Evolutionary conservation across 2,329 filamentous ascomycete species (phyloP).

Genomic region (Colletotrichum theobromicola): DNA sequence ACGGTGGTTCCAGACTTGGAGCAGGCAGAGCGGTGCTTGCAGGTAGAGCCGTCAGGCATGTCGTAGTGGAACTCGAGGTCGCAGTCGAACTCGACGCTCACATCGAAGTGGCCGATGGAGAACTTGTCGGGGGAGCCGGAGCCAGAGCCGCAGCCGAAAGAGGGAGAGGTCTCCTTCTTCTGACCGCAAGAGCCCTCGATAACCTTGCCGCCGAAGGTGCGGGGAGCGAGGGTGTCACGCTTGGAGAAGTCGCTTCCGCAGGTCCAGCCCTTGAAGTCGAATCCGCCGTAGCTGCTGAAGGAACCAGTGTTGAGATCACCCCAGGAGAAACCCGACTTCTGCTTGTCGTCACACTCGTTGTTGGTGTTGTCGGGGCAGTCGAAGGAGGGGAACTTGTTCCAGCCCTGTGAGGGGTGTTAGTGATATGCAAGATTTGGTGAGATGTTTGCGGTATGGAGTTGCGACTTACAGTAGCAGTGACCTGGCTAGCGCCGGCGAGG

Average conservation of each 20-base stretch:
- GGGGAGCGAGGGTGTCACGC: slow-evolving; percentile 60
- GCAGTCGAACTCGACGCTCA: slow-evolving; percentile 76
- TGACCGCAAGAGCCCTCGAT: slow-evolving; percentile 61
- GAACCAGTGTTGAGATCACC: slow-evolving; percentile 62
- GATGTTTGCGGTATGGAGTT: slow-evolving; percentile 8
- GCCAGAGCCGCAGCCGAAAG: slow-evolving; percentile 57
- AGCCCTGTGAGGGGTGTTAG: slow-evolving; percentile 18
- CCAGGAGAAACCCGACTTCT: slow-evolving; percentile 77
- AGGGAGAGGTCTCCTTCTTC: slow-evolving; percentile 55
- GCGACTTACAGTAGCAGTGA: slow-evolving; percentile 49
- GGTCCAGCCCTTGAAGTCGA: slow-evolving; percentile 75
- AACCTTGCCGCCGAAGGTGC: slow-evolving; percentile 61
- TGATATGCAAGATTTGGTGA: neutral
- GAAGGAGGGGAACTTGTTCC: slow-evolving; percentile 50
- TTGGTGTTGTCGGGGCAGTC: slow-evolving; percentile 73
- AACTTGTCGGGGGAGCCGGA: slow-evolving; percentile 59
- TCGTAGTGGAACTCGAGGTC: slow-evolving; percentile 85
- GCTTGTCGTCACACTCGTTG: slow-evolving; percentile 77
- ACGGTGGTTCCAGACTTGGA: slow-evolving; percentile 70
- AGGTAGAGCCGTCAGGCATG: slow-evolving; percentile 82
- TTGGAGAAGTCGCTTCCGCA: slow-evolving; percentile 66
- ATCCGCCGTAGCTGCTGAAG: slow-evolving; percentile 73
- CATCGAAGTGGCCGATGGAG: slow-evolving; percentile 76
- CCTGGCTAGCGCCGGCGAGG: slow-evolving; percentile 56
- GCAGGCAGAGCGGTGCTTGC: slow-evolving; percentile 79